A percentile compares a stretch with the other conserved stretches of the same genome.
Conservation (phyloP, 352 stramenopile species). For the Phytopythium boreale region DNA sequence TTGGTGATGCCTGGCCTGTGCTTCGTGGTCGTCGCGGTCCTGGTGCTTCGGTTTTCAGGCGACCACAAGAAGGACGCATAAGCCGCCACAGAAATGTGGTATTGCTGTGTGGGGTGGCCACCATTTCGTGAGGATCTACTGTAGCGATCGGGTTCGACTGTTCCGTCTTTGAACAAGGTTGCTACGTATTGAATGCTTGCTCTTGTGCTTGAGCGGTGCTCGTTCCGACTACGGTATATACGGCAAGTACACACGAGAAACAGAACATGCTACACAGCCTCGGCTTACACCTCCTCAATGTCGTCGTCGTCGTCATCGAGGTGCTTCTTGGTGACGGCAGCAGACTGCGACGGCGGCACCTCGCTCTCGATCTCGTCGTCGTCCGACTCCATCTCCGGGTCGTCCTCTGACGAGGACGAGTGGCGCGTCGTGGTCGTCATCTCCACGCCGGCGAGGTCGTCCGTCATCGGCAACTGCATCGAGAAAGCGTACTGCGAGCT, state of each 20-base stretch:
- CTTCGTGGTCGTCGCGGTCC: slow-evolving; percentile 44
- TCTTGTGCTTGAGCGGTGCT: neutral
- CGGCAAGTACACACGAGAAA: neutral
- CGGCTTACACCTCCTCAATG: slow-evolving; percentile 38
- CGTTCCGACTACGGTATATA: neutral
- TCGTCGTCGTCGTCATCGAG: slow-evolving; percentile 37
- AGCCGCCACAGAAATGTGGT: neutral
- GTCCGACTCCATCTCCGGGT: slow-evolving; percentile 65
- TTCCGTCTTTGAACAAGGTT: neutral
- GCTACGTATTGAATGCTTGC: neutral
- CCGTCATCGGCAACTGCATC: slow-evolving; percentile 76
- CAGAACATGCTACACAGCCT: neutral
- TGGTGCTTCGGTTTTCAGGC: slow-evolving; percentile 55
- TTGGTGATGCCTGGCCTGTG: slow-evolving; percentile 49
- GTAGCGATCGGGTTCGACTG: neutral
- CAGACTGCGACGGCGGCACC: slow-evolving; percentile 29
- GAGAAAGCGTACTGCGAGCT: slow-evolving; percentile 86
- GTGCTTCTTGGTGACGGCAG: slow-evolving; percentile 17
- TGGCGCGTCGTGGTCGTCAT: slow-evolving; percentile 53
- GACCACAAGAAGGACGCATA: slow-evolving; percentile 79
- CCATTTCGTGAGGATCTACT: neutral
- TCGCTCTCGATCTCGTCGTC: slow-evolving; percentile 46
- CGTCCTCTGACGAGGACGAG: slow-evolving; percentile 53
- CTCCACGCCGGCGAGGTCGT: slow-evolving; percentile 54
- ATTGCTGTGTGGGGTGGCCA: neutral